These are phyloP conservation scores for Aspergillus aculeatinus DNA, from an alignment of 2,329 filamentous ascomycete species.

Conservation along the genomic window DNA sequence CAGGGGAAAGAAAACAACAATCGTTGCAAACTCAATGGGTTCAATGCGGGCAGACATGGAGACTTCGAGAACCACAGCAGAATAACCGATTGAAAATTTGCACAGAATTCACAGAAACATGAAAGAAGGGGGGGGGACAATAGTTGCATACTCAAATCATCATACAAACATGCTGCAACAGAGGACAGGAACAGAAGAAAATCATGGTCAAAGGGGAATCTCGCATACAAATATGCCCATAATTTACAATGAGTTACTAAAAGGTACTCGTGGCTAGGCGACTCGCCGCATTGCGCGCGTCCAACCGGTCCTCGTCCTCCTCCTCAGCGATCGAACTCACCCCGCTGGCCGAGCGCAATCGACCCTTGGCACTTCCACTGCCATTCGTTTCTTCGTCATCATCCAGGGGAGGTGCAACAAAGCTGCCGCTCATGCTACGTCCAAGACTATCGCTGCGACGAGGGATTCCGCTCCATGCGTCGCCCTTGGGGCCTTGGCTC, in stretches of 20 bases:
- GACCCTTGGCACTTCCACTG: conserved; percentile 43
- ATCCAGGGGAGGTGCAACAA: conserved; percentile 64
- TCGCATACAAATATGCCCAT: conserved; percentile 32
- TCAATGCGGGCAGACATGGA: neutral
- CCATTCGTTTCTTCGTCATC: conserved; percentile 57
- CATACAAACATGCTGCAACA: neutral
- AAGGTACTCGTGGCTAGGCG: conserved; percentile 93
- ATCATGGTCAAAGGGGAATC: conserved; percentile 30
- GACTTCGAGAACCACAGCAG: neutral
- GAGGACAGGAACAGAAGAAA: conserved; percentile 17
- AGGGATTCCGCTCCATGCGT: conserved; percentile 94
- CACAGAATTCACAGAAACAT: too few species aligned
- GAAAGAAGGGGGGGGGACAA: neutral
- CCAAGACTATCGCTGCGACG: conserved; percentile 75
- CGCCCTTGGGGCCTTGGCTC: conserved; percentile 94
- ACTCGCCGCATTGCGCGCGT: conserved; percentile 93
- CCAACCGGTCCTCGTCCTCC: conserved; percentile 85
- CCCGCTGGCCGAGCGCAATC: conserved; percentile 48
- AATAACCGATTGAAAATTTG: neutral
- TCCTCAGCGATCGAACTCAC: conserved; percentile 51
- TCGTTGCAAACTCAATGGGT: neutral
- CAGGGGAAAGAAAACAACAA: neutral
- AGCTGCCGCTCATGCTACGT: conserved; percentile 72
- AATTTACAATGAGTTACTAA: conserved; percentile 48
- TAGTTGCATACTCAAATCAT: neutral